Conservation (phyloP, 495 filamentous ascomycete genomes). For the Hypomontagnella monticulosa region DNA sequence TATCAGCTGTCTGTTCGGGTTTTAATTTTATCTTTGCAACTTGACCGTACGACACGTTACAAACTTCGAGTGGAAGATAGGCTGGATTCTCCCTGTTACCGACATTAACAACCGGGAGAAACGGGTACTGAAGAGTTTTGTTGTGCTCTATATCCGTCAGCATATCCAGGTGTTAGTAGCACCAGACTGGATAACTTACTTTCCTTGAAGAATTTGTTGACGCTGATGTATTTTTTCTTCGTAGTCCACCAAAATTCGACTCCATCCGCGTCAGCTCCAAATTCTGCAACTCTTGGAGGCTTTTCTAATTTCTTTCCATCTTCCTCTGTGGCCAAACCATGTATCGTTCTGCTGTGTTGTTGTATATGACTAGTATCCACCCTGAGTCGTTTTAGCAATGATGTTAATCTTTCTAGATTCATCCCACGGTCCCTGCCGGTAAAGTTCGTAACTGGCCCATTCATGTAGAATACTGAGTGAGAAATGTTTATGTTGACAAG, state of each 20-base stretch:
- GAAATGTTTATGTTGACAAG: slow-evolving; percentile 61
- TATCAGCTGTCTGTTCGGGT: slow-evolving; percentile 62
- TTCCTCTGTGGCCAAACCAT: slow-evolving; percentile 27
- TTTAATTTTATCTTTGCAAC: slow-evolving; percentile 59
- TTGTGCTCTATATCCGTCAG: slow-evolving; percentile 2
- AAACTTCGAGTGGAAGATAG: slow-evolving; percentile 71
- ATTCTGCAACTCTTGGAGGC: slow-evolving; percentile 48
- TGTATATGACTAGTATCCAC: slow-evolving; percentile 56
- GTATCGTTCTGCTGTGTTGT: slow-evolving; percentile 56
- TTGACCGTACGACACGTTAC: slow-evolving; percentile 68
- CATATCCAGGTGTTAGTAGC: background rate
- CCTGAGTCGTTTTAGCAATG: slow-evolving; percentile 51
- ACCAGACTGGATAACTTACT: background rate
- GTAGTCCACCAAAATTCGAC: slow-evolving; percentile 61
- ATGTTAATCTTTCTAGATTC: background rate
- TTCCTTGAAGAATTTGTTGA: slow-evolving; percentile 45
- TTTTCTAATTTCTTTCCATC: slow-evolving; percentile 52
- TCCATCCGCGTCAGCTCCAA: slow-evolving; percentile 59
- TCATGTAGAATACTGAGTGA: slow-evolving; percentile 44
- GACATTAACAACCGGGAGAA: slow-evolving; percentile 70
- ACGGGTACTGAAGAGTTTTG: slow-evolving; percentile 8
- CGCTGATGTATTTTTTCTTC: slow-evolving; percentile 57
- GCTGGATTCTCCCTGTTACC: slow-evolving; percentile 64
- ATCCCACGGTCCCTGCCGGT: background rate
- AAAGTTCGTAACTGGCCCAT: slow-evolving; percentile 8